Base-by-base conservation (phyloP, 2,329 filamentous ascomycete genomes). In the Colletotrichum endophyticum region DNA sequence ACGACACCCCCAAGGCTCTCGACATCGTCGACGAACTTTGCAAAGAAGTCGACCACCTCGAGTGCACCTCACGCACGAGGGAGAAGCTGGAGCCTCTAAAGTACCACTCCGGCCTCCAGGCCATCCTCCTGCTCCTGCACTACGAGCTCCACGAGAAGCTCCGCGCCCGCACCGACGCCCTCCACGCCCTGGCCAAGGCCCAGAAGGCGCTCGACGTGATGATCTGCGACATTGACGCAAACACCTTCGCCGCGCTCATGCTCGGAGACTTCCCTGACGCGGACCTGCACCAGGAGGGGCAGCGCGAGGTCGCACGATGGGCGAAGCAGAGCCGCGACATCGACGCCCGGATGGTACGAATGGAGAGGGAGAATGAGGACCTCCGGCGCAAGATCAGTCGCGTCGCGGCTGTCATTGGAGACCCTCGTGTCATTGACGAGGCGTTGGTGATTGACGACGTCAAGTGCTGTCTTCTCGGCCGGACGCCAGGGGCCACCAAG, bases 61-160 rank as follows among this genome's bases (percentile, higher is more conserved):
- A 66, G 32, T 22, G 36, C 34, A n/a, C 32, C n/a, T 66, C 62
- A 11, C 32, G 25, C 32, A 66, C 62, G 0, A 44, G 22, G n/a
- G 30, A 64, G 5, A 27, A 16, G 30, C 12, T 39, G 34, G 62
- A 39, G 13, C 32, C 19, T 25, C n/a, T 32, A 2, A 11, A 44
- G 5, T 44, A n/a, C 57, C 16, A 32, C 19, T 12, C 57, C 8
- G n/a, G 57, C 28, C 16, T 30, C 57, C 27, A 61, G 57, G 57
- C 27, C 8, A 16, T 64, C 2, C 62, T 64, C 32, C n/a, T 64
- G n/a, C 62, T 64, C 62, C 22, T 64, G 22, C n/a, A 56, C 6
- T 44, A 57, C 25, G 59, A 71, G 30, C 69, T 71, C 25, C 22
- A 49, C 15, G 32, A 30, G 36, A 66, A 27, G 25, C 44, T 71